These are phyloP conservation scores for Fusarium temperatum DNA, from an alignment of 2,329 filamentous ascomycete species.

Conservation along the genomic window DNA sequence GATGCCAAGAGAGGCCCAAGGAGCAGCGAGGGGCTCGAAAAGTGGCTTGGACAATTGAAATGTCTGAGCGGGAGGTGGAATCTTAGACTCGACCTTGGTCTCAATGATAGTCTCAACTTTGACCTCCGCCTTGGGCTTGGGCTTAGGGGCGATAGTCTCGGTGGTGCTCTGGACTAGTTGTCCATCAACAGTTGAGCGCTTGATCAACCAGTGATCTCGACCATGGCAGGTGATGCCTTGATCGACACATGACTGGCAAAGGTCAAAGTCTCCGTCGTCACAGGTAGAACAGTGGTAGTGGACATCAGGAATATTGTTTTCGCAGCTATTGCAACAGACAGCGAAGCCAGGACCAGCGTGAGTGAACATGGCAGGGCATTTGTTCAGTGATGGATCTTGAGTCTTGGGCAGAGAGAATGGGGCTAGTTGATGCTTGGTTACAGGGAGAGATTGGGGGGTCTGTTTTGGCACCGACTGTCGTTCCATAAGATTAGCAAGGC, in stretches of 20 bases:
- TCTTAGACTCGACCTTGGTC: conserved; percentile 34
- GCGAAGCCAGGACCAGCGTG: conserved; percentile 63
- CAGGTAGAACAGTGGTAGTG: conserved; percentile 97
- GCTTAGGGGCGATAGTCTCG: conserved; percentile 77
- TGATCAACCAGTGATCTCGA: conserved; percentile 91
- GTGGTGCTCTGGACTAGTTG: conserved; percentile 86
- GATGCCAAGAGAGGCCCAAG: conserved; percentile 35
- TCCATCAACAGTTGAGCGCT: conserved; percentile 82
- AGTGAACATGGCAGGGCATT: conserved; percentile 15
- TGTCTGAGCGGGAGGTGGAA: conserved; percentile 22
- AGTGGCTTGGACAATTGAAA: conserved; percentile 28
- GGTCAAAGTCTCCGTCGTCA: conserved; percentile 92
- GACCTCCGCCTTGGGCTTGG: conserved; percentile 32
- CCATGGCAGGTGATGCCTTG: conserved; percentile 80
- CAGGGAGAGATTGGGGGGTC: neutral
- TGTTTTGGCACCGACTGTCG: conserved; percentile 25
- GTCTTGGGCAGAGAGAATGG: conserved; percentile 11
- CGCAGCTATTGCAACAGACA: conserved; percentile 94
- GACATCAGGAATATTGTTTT: conserved; percentile 76
- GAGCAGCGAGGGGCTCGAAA: conserved; percentile 32
- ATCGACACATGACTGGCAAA: conserved; percentile 83
- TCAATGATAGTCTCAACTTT: conserved; percentile 38
- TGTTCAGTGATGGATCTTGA: neutral
- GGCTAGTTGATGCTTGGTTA: neutral
- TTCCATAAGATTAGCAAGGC: conserved; percentile 42